Percentiles rank a stretch among this genome's conserved stretches.
Conservation (phyloP, 495 filamentous ascomycete species). For the Podospora anserina region DNA sequence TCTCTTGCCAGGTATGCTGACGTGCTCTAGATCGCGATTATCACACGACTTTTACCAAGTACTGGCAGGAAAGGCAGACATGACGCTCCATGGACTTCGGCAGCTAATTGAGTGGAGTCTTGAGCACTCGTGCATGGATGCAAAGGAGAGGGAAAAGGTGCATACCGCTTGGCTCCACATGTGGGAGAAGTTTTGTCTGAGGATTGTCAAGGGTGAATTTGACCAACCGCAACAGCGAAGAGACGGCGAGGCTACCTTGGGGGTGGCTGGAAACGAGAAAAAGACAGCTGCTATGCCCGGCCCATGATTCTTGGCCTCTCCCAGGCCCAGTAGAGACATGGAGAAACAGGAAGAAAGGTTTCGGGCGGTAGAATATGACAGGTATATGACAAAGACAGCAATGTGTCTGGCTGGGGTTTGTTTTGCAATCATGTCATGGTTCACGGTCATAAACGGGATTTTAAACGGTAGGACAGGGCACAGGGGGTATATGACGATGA, state of each 20-base stretch:
- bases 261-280: background rate
- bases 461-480: background rate
- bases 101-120: slow-evolving; percentile 56
- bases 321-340: background rate
- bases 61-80: slow-evolving; percentile 50
- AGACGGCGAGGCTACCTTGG: background rate
- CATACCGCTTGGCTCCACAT: slow-evolving; percentile 41
- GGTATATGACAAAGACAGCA: background rate
- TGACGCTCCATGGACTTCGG: slow-evolving; percentile 52
- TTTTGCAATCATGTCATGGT: background rate
- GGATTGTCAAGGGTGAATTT: slow-evolving; percentile 34
- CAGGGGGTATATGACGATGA: background rate
- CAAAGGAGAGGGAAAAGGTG: slow-evolving; percentile 31
- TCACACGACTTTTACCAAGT: slow-evolving; percentile 58
- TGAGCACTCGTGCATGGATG: slow-evolving; percentile 49
- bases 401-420: background rate
- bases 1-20: background rate
- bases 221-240: background rate
- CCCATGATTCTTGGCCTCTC: background rate
- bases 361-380: background rate
- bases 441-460: background rate
- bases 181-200: slow-evolving; percentile 45
- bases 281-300: background rate
- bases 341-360: background rate
- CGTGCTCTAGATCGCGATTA: slow-evolving; percentile 44